Evolutionary conservation across 768 basidiomycete species (phyloP).

Genomic region (Leccinum boreale): DNA sequence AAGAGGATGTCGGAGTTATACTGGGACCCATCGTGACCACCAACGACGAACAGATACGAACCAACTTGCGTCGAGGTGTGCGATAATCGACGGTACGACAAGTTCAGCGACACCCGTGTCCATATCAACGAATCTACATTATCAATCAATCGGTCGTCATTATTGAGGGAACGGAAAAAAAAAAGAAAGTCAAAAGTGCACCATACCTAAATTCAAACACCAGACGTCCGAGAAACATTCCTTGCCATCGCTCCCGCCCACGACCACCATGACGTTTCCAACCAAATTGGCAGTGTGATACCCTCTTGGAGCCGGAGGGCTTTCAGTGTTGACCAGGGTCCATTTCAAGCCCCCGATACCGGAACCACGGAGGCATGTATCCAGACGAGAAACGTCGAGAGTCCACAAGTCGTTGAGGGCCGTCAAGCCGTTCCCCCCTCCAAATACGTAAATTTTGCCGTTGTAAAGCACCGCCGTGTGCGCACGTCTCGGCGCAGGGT

Average conservation of each 20-base stretch:
- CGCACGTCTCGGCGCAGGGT: slow-evolving; percentile 74
- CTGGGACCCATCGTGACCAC: slow-evolving; percentile 79
- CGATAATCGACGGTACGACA: slow-evolving; percentile 59
- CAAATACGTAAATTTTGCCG: slow-evolving; percentile 80
- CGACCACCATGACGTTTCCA: slow-evolving; percentile 79
- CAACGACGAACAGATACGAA: slow-evolving; percentile 85
- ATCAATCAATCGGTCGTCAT: not conserved
- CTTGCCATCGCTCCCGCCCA: slow-evolving; percentile 89
- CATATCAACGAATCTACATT: slow-evolving; percentile 26
- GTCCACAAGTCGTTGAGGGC: slow-evolving; percentile 91
- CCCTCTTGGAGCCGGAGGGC: slow-evolving; percentile 65
- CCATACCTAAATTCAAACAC: slow-evolving; percentile 81
- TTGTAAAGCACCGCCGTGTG: slow-evolving; percentile 79
- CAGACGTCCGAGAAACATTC: slow-evolving; percentile 89
- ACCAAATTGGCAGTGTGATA: slow-evolving; percentile 92
- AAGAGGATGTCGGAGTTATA: slow-evolving; percentile 75
- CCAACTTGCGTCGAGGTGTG: slow-evolving; percentile 91
- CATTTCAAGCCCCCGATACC: slow-evolving; percentile 42
- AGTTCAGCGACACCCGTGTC: slow-evolving; percentile 23
- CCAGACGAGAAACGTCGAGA: slow-evolving; percentile 57
- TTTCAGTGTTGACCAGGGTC: slow-evolving; percentile 55
- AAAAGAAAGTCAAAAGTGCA: not conserved
- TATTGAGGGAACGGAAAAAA: not conserved
- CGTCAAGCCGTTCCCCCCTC: slow-evolving; percentile 90
- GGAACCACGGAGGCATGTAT: slow-evolving; percentile 21